Base-by-base conservation (phyloP, 148 eudicot species). In the Vaccinium vitisidaea region DNA sequence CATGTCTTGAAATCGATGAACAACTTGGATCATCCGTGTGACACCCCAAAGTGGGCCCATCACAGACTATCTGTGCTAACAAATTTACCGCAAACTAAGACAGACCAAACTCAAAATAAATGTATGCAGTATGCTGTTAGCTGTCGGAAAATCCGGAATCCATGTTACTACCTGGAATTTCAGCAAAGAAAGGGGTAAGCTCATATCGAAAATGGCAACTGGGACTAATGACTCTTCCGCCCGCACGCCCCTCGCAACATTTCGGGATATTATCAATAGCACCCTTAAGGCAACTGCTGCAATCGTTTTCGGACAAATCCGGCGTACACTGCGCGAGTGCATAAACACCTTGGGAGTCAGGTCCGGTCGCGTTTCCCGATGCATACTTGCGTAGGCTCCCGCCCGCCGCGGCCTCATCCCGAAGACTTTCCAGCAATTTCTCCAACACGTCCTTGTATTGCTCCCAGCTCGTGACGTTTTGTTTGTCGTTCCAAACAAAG, bases 291-390 rank as follows among this genome's bases (percentile, higher is more conserved):
- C 94, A 92, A 36, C 21, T 5, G 1, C 30, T 65, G 54, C 94
- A 90, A 2, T 89, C 86, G 0, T 0, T 3, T 30, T 80, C 21
- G 9, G 74, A 23, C 19, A 92, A 75, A 76, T 92, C 92, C 25
- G 92, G 91, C 7, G 92, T 86, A 80, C 94, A 92, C 86, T 92
- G 92, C 46, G 86, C 86, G 32, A 92, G 89, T 5, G 80, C 85
- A 11, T 59, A 84, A 4, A 84, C 59, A 48, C 12, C 54, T 8
- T 53, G 36, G n/a, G 43, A 27, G n/a, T 71, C 49, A 14, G 36
- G 54, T 18, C 36, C 52, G 0, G 8, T 21, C 21, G 4, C 4
- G 43, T 25, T 50, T 4, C 87, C 91, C 0, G 85, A 83, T 0
- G 87, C 91, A 84, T 83, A 92, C 77, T 90, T 92, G 39, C 30